phyloP scores from a whole-genome alignment of 23 red algal genomes.

The Gracilariopsis chorda region DNA sequence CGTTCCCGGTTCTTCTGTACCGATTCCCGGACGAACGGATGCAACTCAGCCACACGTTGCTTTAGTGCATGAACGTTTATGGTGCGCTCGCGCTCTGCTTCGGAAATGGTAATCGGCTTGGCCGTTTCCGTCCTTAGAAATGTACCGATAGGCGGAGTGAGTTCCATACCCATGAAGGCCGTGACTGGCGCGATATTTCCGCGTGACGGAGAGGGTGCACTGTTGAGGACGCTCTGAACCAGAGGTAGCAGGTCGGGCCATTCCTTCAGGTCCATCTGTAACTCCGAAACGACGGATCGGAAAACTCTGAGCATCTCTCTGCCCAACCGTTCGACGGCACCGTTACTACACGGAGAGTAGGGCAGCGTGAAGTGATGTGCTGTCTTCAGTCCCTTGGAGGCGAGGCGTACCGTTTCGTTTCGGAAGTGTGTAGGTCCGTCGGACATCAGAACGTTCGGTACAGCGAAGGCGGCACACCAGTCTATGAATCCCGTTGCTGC shows the following conservation, averaged over 20 bases:
- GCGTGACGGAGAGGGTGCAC: neutral
- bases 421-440: neutral
- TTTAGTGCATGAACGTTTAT: neutral
- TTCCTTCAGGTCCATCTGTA: neutral
- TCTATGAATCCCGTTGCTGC: neutral
- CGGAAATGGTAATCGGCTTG: no score
- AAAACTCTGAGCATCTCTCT: neutral
- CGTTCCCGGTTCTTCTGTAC: neutral
- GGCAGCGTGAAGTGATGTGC: neutral
- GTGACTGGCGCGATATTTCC: no score
- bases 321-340: neutral
- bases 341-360: neutral
- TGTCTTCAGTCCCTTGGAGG: neutral
- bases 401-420: neutral
- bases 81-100: no score
- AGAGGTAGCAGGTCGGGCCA: neutral
- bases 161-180: no score
- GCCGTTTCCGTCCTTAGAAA: no score
- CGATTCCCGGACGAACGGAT: neutral
- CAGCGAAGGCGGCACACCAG: neutral
- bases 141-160: no score
- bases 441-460: neutral
- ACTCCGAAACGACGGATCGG: neutral
- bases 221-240: neutral
- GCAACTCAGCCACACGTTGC: neutral